Percentiles rank a stretch among this genome's conserved stretches.
These are phyloP conservation scores for Rutstroemia sp. DNA, from an alignment of 2,329 filamentous ascomycete genomes.

Conservation along the genomic window DNA sequence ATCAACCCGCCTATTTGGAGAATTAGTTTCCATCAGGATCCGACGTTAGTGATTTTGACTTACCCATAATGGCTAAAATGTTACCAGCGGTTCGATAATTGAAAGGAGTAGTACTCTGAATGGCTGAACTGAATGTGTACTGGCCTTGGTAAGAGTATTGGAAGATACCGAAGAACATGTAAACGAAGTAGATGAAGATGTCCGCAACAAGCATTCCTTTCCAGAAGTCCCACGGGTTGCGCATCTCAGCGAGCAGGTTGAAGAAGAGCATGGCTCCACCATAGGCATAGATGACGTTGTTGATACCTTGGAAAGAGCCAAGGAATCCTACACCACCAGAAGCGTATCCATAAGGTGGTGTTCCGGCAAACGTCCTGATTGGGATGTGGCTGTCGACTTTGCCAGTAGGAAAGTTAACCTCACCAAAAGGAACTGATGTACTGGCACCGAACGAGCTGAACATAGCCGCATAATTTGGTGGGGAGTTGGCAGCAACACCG, in stretches of 20 bases:
- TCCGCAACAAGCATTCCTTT: conserved; percentile 30
- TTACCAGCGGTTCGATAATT: conserved; percentile 10
- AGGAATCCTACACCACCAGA: conserved; percentile 6
- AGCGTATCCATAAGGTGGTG: conserved; percentile 1
- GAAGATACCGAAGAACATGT: conserved; percentile 31
- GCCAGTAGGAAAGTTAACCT: no score
- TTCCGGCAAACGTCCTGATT: neutral
- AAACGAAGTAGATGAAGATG: conserved; percentile 31
- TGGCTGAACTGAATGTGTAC: conserved; percentile 38
- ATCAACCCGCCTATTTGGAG: conserved; percentile 29
- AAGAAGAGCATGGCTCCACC: no score
- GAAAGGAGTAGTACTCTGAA: conserved; percentile 36
- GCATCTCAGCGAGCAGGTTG: no score
- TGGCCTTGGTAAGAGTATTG: conserved; percentile 37
- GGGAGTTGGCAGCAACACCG: no score
- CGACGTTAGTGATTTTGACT: no score
- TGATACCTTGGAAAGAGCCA: conserved; percentile 17
- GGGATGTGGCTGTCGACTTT: no score
- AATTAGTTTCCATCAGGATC: no score
- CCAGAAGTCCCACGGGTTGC: conserved; percentile 4
- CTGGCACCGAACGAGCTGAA: no score
- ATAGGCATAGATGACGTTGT: conserved; percentile 37
- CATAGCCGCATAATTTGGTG: no score
- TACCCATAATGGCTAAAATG: no score
- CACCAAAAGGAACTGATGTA: no score